Conservation (phyloP, 768 basidiomycete genomes). For the Boletus sp. region DNA sequence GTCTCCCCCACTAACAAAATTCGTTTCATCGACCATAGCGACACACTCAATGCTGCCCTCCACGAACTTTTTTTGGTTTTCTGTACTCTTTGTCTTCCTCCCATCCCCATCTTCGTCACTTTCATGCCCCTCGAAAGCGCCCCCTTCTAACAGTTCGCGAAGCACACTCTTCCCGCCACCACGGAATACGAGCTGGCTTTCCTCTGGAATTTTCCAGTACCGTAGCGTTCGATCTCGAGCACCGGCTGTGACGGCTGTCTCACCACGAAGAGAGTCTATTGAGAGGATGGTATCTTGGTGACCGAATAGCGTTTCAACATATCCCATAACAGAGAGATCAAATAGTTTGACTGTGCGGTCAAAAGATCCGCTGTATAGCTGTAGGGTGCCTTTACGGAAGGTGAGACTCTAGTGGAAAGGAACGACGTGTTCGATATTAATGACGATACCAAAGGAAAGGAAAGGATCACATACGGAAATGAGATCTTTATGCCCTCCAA, state of each 20-base stretch:
- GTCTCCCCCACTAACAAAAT: slow-evolving; percentile 92
- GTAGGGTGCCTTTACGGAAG: slow-evolving; percentile 73
- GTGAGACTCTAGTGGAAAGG: slow-evolving; percentile 52
- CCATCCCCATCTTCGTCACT: slow-evolving; percentile 46
- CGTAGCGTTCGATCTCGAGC: slow-evolving; percentile 88
- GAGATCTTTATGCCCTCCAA: slow-evolving; percentile 74
- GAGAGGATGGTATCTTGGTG: slow-evolving; percentile 87
- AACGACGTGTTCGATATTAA: neutral
- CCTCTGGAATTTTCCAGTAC: slow-evolving; percentile 96
- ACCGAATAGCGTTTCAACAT: slow-evolving; percentile 95
- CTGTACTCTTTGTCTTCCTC: slow-evolving; percentile 30
- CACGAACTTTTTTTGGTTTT: slow-evolving; percentile 48
- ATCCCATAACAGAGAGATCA: slow-evolving; percentile 80
- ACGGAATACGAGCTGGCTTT: slow-evolving; percentile 92
- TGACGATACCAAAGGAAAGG: slow-evolving; percentile 34
- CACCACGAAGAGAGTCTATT: slow-evolving; percentile 78
- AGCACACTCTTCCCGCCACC: slow-evolving; percentile 87
- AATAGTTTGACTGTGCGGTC: slow-evolving; percentile 91
- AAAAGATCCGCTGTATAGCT: slow-evolving; percentile 71
- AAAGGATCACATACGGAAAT: slow-evolving; percentile 59
- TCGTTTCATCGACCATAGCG: slow-evolving; percentile 93
- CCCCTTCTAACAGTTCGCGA: slow-evolving; percentile 79
- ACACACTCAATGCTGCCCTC: slow-evolving; percentile 93
- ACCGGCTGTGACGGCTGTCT: slow-evolving; percentile 85
- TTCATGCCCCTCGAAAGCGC: slow-evolving; percentile 54